These are phyloP conservation scores for Salvia rosmarinus DNA, from an alignment of 257 asterid genomes.

Conservation along the genomic window DNA sequence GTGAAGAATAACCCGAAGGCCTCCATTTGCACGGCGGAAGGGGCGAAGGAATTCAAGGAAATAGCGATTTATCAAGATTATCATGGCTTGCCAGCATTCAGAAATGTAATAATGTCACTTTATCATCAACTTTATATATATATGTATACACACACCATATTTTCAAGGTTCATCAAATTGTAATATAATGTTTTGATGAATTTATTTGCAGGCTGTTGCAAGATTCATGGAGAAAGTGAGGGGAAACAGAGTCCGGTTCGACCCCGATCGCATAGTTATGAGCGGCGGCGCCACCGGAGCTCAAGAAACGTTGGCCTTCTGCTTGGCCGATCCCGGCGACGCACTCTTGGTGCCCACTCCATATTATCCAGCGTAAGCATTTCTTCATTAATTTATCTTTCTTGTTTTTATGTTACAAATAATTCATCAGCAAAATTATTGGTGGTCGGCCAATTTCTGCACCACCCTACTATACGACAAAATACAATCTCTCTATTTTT, in stretches of 20 bases:
- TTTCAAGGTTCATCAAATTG: not conserved
- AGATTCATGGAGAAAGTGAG: constrained; percentile 81
- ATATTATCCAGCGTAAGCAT: constrained; percentile 79
- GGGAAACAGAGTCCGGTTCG: constrained; percentile 66
- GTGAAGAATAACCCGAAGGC: constrained; percentile 55
- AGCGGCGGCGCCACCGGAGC: constrained; percentile 95
- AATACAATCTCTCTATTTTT: not conserved
- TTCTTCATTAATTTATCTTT: not conserved
- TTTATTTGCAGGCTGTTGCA: constrained; percentile 69
- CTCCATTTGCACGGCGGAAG: constrained; percentile 66
- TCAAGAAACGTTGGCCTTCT: constrained; percentile 74
- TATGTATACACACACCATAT: not conserved
- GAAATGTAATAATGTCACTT: constrained; percentile 47
- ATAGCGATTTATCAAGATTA: constrained; percentile 69
- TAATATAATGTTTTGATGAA: not conserved
- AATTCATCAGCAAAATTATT: constrained; percentile 28
- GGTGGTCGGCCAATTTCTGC: constrained; percentile 19
- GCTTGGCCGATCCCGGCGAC: constrained; percentile 84
- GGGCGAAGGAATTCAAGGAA: constrained; percentile 56
- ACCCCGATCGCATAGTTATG: constrained; percentile 75
- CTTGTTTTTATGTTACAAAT: not conserved
- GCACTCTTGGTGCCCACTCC: constrained; percentile 86
- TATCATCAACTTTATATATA: not conserved
- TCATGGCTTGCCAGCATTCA: constrained; percentile 78
- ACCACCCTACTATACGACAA: not conserved